Percentiles rank a stretch among this genome's conserved stretches.
phyloP scores from a whole-genome alignment of 176 grass and related monocot genomes.

The Oryza meridionalis region DNA sequence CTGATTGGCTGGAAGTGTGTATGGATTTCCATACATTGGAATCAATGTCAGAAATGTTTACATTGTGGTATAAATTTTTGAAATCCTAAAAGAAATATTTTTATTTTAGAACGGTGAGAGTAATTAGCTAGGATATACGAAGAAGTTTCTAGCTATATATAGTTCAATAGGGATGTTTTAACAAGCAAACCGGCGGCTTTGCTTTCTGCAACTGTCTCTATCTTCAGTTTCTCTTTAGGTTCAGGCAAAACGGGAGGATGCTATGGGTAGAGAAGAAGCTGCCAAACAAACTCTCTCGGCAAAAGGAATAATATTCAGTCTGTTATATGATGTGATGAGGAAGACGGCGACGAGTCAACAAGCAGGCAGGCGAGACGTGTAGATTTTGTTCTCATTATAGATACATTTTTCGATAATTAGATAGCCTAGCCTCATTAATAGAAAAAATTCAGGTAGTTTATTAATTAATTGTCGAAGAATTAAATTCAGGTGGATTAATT shows the following conservation, averaged over 20 bases:
- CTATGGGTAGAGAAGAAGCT: constrained; percentile 57
- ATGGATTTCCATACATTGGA: no score
- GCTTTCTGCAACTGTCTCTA: constrained; percentile 57
- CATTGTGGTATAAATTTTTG: no score
- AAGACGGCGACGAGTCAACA: constrained; percentile 52
- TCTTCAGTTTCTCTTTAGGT: constrained; percentile 45
- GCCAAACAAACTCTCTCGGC: constrained; percentile 64
- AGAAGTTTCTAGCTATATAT: not conserved
- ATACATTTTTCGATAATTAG: constrained; percentile 20
- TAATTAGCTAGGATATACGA: no score
- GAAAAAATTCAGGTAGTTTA: not conserved
- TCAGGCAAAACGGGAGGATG: constrained; percentile 50
- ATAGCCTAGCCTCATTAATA: constrained; percentile 7
- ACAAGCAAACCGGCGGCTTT: constrained; percentile 46
- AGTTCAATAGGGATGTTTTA: not conserved
- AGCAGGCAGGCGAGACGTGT: constrained; percentile 70
- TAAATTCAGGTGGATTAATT: no score
- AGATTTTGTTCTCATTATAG: constrained; percentile 63
- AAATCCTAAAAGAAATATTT: no score
- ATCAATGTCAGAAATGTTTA: no score
- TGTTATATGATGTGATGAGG: constrained; percentile 49
- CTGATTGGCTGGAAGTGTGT: no score
- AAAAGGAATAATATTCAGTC: constrained; percentile 60
- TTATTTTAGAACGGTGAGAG: no score
- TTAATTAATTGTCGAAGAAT: no score